Evolutionary conservation across 2,329 filamentous ascomycete genomes (phyloP), one percentile per base, ranked within the genome.

Genomic region (Colletotrichum graminicola): DNA sequence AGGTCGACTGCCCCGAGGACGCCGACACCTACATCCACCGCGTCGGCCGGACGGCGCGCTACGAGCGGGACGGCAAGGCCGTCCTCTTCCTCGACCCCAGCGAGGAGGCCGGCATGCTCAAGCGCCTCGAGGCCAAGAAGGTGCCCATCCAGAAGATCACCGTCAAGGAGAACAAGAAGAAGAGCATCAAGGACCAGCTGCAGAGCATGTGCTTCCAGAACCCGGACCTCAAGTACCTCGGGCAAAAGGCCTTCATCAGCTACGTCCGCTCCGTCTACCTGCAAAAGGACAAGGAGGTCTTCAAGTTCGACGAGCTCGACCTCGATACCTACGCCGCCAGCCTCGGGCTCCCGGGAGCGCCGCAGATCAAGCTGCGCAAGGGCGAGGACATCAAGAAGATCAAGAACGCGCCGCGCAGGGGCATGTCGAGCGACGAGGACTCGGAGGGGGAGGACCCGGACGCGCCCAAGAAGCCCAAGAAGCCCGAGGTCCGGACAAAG

Each of bases 191-290:
- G 76, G 91, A 93, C 71, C 92, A 97, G 77, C 82, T 99, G 49
- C 95, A 98, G 78, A 95, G 93, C 76, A 94, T 98, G 91, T 97
- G 94, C 77, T 99, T 98, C 84, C 93, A 98, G 80, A 94, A 97
- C 74, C 92, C 94, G 0, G 93, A 97, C 74, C 84, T 98, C 75
- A 98, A 98, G 78, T 98, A 98, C 75, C 87, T 98, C 1, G 97
- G 93, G 0, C 95, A 98, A 78, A 99, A 98, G 80, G 94, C 96
- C 0, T 99, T 99, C 76, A 92, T 95, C 76, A 95, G 92, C 73
- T 98, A 98, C 80, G 90, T 92, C 16, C 91, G 93, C 72, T 97
- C 94, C 2, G 83, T 99, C 47, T 91, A 96, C 78, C 83, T 98
- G 36, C 95, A 98, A 80, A 94, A 92, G 76, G 94, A 98, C 79